Evolutionary conservation across 1,284 basidiomycete genomes (phyloP).

Genomic region (Pseudozyma sp.): DNA sequence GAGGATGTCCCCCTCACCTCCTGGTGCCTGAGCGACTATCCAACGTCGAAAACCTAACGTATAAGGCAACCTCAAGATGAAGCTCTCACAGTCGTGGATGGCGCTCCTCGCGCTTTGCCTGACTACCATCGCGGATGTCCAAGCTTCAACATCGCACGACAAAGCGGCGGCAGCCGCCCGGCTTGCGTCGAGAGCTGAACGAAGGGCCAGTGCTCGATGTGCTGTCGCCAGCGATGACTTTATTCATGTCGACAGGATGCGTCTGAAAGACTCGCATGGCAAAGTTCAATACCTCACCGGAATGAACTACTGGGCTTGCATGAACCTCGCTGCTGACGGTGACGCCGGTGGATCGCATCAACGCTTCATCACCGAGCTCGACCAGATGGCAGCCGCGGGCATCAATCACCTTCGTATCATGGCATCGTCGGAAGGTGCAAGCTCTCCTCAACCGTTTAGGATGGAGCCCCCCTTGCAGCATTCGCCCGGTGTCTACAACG

Average conservation of each 20-base stretch:
- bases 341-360: constrained; percentile 36
- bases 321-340: constrained; percentile 53
- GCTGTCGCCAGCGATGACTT: constrained; percentile 8
- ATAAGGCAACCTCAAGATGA: too few relatives aligned
- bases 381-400: constrained; percentile 44
- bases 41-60: too few relatives aligned
- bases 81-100: too few relatives aligned
- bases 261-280: constrained; percentile 12
- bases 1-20: too few relatives aligned
- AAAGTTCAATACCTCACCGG: constrained; percentile 17
- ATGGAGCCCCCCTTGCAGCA: constrained; percentile 31
- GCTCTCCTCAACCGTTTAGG: constrained; percentile 23
- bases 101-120: too few relatives aligned
- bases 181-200: too few relatives aligned
- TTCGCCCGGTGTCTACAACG: constrained; percentile 31
- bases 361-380: constrained; percentile 46
- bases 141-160: too few relatives aligned
- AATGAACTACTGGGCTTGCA: constrained; percentile 45
- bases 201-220: too few relatives aligned
- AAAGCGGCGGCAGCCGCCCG: too few relatives aligned
- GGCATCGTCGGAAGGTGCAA: constrained; percentile 27
- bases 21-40: too few relatives aligned
- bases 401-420: constrained; percentile 60
- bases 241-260: constrained; percentile 23
- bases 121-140: too few relatives aligned